phyloP scores from a whole-genome alignment of 345 rosid species.

The Linum tenue region DNA sequence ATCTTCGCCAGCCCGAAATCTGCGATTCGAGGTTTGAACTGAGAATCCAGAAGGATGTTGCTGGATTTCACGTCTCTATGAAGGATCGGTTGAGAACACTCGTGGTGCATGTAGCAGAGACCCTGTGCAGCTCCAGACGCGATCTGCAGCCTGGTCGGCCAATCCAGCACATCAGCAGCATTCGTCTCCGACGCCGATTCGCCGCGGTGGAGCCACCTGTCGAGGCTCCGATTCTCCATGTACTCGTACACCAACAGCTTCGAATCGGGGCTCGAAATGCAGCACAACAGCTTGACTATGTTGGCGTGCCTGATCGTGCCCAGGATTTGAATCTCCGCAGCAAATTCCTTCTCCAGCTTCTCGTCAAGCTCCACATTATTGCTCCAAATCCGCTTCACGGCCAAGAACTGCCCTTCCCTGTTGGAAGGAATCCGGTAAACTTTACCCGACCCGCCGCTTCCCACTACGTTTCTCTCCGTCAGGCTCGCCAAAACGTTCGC shows the following conservation, averaged over 20 bases:
- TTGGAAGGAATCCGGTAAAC: slow-evolving; percentile 47
- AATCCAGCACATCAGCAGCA: slow-evolving; percentile 27
- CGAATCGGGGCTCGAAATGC: slow-evolving; percentile 70
- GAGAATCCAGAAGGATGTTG: slow-evolving; percentile 69
- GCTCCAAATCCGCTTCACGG: slow-evolving; percentile 83
- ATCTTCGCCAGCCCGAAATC: slow-evolving; percentile 90
- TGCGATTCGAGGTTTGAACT: slow-evolving; percentile 65
- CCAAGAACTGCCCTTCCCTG: slow-evolving; percentile 44
- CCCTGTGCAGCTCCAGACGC: slow-evolving; percentile 86
- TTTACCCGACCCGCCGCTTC: slow-evolving; percentile 90
- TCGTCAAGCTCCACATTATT: slow-evolving; percentile 32
- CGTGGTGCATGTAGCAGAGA: slow-evolving; percentile 84
- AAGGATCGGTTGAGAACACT: slow-evolving; percentile 57
- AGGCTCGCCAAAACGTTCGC: slow-evolving; percentile 48
- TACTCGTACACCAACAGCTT: slow-evolving; percentile 92
- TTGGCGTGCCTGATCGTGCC: slow-evolving; percentile 72
- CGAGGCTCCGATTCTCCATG: slow-evolving; percentile 77
- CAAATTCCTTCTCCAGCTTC: slow-evolving; percentile 59
- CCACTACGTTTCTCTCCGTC: slow-evolving; percentile 65
- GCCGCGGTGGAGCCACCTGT: slow-evolving; percentile 72
- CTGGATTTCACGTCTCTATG: slow-evolving; percentile 91
- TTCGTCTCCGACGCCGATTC: slow-evolving; percentile 21
- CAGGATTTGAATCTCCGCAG: slow-evolving; percentile 68
- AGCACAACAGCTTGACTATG: slow-evolving; percentile 77
- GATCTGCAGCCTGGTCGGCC: slow-evolving; percentile 67